These are phyloP conservation scores for Potentilla sterilis DNA, from an alignment of 306 rosid genomes.

Conservation along the genomic window DNA sequence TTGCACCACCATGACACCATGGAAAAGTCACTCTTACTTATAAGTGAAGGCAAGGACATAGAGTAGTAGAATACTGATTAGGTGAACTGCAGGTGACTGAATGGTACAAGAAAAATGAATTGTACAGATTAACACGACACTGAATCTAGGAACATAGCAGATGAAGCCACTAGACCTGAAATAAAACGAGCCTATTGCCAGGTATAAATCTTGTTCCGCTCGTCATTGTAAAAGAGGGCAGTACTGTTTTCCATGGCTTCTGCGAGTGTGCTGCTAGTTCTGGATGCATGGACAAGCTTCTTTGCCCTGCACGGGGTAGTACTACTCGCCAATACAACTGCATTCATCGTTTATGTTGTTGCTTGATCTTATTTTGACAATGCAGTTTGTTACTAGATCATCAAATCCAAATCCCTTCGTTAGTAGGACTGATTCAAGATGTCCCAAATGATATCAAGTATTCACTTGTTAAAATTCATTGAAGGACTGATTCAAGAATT, in stretches of 20 bases:
- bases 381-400: no score
- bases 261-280: conserved; percentile 59
- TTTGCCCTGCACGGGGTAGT: conserved; percentile 33
- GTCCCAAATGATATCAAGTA: no score
- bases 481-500: no score
- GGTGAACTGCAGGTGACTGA: conserved; percentile 24
- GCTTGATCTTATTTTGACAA: not conserved
- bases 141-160: conserved; percentile 14
- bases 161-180: conserved; percentile 59
- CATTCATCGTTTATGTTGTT: not conserved
- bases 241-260: conserved; percentile 84
- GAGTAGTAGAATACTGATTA: conserved; percentile 20
- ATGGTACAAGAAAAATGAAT: conserved; percentile 35
- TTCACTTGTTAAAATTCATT: no score
- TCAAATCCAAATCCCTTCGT: not conserved
- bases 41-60: conserved; percentile 8
- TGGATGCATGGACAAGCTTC: conserved; percentile 35
- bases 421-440: no score
- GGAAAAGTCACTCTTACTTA: conserved; percentile 17
- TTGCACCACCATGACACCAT: conserved; percentile 24
- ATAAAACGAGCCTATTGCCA: conserved; percentile 67
- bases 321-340: not conserved
- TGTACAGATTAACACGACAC: conserved; percentile 28
- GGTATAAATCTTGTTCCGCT: conserved; percentile 73
- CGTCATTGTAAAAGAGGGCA: conserved; percentile 77